These are phyloP conservation scores for Aureobasidium sp. DNA, from an alignment of 2,329 filamentous ascomycete genomes.

Conservation along the genomic window DNA sequence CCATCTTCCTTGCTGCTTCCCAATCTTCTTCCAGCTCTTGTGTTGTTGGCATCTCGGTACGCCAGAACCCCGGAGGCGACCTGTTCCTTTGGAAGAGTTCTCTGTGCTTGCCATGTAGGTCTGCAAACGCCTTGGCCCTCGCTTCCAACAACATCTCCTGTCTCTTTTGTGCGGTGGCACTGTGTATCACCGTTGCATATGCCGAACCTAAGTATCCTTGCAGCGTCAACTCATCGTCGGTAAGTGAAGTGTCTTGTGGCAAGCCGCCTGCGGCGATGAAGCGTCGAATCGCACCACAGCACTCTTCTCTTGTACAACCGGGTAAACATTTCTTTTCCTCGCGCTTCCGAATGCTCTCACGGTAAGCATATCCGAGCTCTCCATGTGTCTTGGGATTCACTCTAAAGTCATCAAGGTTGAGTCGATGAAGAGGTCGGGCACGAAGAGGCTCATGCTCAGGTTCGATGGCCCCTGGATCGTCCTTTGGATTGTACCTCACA, in stretches of 20 bases:
- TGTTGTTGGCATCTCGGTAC: conserved; percentile 79
- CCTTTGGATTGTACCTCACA: neutral
- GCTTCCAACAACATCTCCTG: conserved; percentile 67
- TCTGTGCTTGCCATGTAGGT: conserved; percentile 69
- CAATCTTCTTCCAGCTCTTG: conserved; percentile 67
- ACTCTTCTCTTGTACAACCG: conserved; percentile 68
- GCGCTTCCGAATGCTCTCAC: conserved; percentile 65
- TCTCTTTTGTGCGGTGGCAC: conserved; percentile 43
- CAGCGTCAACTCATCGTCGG: conserved; percentile 31
- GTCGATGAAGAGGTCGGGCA: conserved; percentile 47
- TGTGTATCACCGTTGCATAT: conserved; percentile 19
- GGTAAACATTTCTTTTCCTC: conserved; percentile 62
- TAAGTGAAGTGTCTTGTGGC: conserved; percentile 14
- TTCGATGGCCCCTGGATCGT: conserved; percentile 20
- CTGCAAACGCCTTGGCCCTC: conserved; percentile 63
- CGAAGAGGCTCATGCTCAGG: conserved; percentile 47
- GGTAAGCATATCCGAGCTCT: conserved; percentile 62
- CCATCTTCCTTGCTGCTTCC: conserved; percentile 56
- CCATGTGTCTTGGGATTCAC: conserved; percentile 68
- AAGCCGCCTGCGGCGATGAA: conserved; percentile 16
- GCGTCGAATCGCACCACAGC: conserved; percentile 54
- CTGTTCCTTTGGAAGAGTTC: conserved; percentile 62
- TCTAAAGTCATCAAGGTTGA: conserved; percentile 70
- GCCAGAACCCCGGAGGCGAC: conserved; percentile 86
- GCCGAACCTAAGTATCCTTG: conserved; percentile 50